Evolutionary conservation across 2,329 filamentous ascomycete genomes (phyloP).

Genomic region (Biscogniauxia mediterranea): DNA sequence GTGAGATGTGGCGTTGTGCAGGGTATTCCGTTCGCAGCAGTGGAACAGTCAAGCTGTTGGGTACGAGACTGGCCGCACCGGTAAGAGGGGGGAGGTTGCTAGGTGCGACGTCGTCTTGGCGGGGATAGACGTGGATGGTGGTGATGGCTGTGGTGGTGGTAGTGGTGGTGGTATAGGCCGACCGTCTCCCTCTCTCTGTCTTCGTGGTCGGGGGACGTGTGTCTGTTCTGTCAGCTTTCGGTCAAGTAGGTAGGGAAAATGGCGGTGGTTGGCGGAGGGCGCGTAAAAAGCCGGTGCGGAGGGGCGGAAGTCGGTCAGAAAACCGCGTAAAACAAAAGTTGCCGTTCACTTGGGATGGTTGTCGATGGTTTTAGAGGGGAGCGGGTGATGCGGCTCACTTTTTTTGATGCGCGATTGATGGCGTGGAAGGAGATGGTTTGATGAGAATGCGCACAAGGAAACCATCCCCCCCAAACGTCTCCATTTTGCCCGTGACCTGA

Average conservation of each 20-base stretch:
- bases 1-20: conserved; percentile 9
- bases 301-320: conserved; percentile 45
- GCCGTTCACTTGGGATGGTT: conserved; percentile 54
- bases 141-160: conserved; percentile 8
- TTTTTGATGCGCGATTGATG: conserved; percentile 57
- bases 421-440: conserved; percentile 38
- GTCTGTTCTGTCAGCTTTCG: conserved; percentile 18
- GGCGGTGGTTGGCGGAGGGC: conserved; percentile 32
- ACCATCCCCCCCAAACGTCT: conserved; percentile 28
- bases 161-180: conserved; percentile 6
- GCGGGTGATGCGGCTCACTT: conserved; percentile 54
- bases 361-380: conserved; percentile 58
- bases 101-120: conserved; percentile 4
- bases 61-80: conserved; percentile 16
- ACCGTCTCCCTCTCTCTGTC: conserved; percentile 2
- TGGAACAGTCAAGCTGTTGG: too few relatives aligned
- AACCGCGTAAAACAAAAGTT: conserved; percentile 55
- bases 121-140: conserved; percentile 10
- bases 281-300: conserved; percentile 34
- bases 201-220: conserved; percentile 30
- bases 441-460: conserved; percentile 34
- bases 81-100: not conserved
- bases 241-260: conserved; percentile 19
- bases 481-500: conserved; percentile 35
- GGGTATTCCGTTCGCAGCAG: conserved; percentile 14